phyloP scores from a whole-genome alignment of 306 rosid genomes.

The Sphenostylis stenocarpa region DNA sequence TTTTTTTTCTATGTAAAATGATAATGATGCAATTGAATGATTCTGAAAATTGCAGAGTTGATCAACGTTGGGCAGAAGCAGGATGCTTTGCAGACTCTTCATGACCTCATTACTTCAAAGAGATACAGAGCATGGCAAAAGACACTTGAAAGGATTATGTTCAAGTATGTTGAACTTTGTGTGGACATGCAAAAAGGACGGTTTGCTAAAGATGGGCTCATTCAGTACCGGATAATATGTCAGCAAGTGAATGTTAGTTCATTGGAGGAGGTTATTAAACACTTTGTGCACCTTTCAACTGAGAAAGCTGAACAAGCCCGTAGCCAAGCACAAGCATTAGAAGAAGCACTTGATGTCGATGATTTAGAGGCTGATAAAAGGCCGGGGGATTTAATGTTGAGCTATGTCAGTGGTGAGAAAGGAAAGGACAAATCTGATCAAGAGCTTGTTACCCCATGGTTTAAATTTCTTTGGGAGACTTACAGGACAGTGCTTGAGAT shows the following conservation, averaged over 20 bases:
- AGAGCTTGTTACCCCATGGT: conserved; percentile 97
- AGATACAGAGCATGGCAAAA: conserved; percentile 97
- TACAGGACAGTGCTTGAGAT: conserved; percentile 96
- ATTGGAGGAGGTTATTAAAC: conserved; percentile 96
- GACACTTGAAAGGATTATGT: conserved; percentile 88
- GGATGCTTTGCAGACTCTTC: conserved; percentile 90
- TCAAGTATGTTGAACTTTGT: conserved; percentile 92
- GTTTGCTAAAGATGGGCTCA: conserved; percentile 94
- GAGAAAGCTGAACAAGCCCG: conserved; percentile 99
- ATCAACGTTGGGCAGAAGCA: conserved; percentile 97
- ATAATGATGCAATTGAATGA: neutral
- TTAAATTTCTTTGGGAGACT: conserved; percentile 96
- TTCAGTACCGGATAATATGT: conserved; percentile 93
- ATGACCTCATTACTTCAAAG: conserved; percentile 88
- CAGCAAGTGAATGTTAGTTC: conserved; percentile 97
- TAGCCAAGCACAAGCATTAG: conserved; percentile 87
- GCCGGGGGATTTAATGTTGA: conserved; percentile 94
- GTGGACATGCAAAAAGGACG: conserved; percentile 89
- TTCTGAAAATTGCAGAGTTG: conserved; percentile 53
- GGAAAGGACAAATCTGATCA: conserved; percentile 94
- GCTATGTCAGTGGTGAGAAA: conserved; percentile 96
- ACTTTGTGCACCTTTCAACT: conserved; percentile 92
- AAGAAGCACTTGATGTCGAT: conserved; percentile 96
- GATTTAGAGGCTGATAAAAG: conserved; percentile 97
- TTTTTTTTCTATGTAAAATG: neutral